Conservation (phyloP, 139 green algal species). For the Gonium pectorale region DNA sequence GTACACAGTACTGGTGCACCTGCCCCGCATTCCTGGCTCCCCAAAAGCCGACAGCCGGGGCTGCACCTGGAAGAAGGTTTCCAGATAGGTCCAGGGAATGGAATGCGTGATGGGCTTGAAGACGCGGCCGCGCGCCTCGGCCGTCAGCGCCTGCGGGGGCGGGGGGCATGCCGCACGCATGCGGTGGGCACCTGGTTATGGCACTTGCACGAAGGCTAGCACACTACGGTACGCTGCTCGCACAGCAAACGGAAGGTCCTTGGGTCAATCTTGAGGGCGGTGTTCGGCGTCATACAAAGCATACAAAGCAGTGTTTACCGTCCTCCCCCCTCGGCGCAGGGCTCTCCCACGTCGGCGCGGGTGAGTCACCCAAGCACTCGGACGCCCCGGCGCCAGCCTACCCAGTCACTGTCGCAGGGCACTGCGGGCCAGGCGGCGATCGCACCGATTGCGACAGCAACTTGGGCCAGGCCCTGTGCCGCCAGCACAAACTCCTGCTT, state of each 20-base stretch:
- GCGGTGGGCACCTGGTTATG: not conserved
- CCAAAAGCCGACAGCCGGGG: no score
- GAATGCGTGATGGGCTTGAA: not conserved
- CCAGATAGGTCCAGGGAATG: not conserved
- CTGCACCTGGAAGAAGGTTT: not conserved
- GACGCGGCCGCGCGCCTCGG: not conserved
- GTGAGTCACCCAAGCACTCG: no score
- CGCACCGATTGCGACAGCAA: not conserved
- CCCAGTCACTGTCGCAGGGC: not conserved
- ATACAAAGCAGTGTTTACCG: no score
- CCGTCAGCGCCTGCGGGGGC: not conserved
- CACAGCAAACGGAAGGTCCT: no score
- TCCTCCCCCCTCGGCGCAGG: not conserved
- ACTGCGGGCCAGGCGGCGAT: not conserved
- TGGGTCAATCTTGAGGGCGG: no score
- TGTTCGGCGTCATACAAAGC: no score
- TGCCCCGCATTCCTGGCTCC: no score
- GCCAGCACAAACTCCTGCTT: slow-evolving; percentile 1
- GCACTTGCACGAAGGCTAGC: not conserved
- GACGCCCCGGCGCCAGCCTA: not conserved
- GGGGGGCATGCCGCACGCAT: not conserved
- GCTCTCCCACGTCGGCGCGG: no score
- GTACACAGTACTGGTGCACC: no score
- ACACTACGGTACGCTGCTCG: not conserved
- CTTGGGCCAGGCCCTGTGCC: not conserved